Base-by-base conservation (phyloP, 2,329 filamentous ascomycete species). In the Leptodontidium sp. region DNA sequence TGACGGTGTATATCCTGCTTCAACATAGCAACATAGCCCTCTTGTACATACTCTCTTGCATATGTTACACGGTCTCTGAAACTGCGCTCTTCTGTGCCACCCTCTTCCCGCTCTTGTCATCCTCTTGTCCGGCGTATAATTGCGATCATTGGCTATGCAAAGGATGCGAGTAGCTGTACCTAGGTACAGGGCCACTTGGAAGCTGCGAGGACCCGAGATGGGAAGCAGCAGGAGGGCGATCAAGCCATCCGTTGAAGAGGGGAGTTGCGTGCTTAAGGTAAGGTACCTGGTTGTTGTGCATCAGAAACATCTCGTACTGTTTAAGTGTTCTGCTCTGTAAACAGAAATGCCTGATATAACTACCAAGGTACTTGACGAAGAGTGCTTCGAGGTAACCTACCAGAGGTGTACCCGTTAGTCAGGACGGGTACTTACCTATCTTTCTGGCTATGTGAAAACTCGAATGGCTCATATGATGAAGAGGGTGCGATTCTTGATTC, bases 141-240 rank as follows among this genome's bases (percentile, higher is more conserved):
- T 47, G 26, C 24, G 26, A 6, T 47, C 7, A 50, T 61, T 65
- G 53, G 64, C n/a, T 61, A 6, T 58, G 45, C 29, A 14, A 43
- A 40, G 53, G 12, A 35, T 52, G 29, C 9, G 21, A 26, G 38
- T 14, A 45, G 57, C 58, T 47, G 58, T 58, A 6, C 29, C 6
- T 21, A 21, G 21, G 29, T 32, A 6, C 29, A 32, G 29, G 3
- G 40, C 45, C 43, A 55, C 47, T 47, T 32, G 45, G 50, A 47
- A 50, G 17, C 59, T 67, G 65, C 65, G 40, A 62, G 24, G 49
- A 55, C 65, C 65, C 65, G 65, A 55, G 40, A 32, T 7, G 26
- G 43, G 8, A 21, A 7, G 53, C 35, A 38, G 40, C 43, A 45
- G 52, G 38, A 59, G n/a, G 11, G 26, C 9, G 26, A 29, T 17